Evolutionary conservation across 805 yeast species (phyloP).

Genomic region (Alloascoidea africana): DNA sequence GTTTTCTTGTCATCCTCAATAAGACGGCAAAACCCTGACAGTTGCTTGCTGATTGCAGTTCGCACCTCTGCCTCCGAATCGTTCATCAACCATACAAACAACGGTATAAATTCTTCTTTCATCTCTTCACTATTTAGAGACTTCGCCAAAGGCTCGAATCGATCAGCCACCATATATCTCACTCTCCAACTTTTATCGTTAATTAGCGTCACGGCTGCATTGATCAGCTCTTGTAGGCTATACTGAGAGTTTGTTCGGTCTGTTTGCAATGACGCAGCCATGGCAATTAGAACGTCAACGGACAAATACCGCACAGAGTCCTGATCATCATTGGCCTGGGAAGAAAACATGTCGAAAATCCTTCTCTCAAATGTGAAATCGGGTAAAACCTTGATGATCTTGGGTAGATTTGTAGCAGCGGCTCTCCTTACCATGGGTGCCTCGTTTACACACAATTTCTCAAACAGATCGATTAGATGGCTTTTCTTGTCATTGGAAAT

Average conservation of each 20-base stretch:
- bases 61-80: constrained; percentile 96
- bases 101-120: constrained; percentile 42
- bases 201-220: constrained; percentile 50
- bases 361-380: constrained; percentile 28
- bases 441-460: constrained; percentile 70
- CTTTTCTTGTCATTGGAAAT: constrained; percentile 8
- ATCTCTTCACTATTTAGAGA: constrained; percentile 43
- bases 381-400: constrained; percentile 43
- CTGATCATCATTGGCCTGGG: constrained; percentile 70
- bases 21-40: constrained; percentile 52
- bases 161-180: constrained; percentile 95
- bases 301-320: constrained; percentile 88
- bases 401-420: constrained; percentile 77
- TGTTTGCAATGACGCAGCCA: constrained; percentile 25
- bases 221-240: constrained; percentile 13
- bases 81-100: constrained; percentile 63
- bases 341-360: constrained; percentile 69
- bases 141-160: constrained; percentile 59
- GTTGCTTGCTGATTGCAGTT: constrained; percentile 84
- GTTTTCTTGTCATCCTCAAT: constrained; percentile 20
- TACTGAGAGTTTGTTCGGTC: constrained; percentile 8
- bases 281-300: constrained; percentile 76
- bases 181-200: constrained; percentile 96
- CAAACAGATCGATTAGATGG: constrained; percentile 50
- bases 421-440: constrained; percentile 97